phyloP scores from a whole-genome alignment of 352 stramenopile species.

The Aphanomyces astaci region DNA sequence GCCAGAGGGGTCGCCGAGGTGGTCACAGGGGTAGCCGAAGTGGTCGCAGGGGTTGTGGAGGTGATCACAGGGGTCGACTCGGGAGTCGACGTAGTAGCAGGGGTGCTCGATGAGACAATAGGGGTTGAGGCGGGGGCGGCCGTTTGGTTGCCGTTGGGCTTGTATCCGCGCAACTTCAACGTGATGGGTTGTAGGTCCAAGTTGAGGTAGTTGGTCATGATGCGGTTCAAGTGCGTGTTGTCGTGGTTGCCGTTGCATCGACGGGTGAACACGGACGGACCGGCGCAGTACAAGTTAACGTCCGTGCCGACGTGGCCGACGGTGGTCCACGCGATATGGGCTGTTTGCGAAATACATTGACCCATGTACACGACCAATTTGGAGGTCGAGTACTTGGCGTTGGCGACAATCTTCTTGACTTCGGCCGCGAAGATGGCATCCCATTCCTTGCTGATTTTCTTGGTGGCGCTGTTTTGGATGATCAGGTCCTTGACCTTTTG shows the following conservation, averaged over 20 bases:
- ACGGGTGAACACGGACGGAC: constrained; percentile 42
- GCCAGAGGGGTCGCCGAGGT: not conserved
- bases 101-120: not conserved
- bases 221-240: constrained; percentile 61
- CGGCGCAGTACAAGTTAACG: constrained; percentile 68
- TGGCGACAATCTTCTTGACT: constrained; percentile 37
- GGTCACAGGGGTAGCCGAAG: not conserved
- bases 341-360: constrained; percentile 41
- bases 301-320: constrained; percentile 59
- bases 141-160: not conserved
- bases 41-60: not conserved
- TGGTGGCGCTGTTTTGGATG: constrained; percentile 49
- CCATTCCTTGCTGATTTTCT: constrained; percentile 28
- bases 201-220: constrained; percentile 63
- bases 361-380: constrained; percentile 48
- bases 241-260: constrained; percentile 63
- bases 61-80: not conserved
- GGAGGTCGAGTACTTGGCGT: constrained; percentile 35
- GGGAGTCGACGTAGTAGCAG: not conserved
- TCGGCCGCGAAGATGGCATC: constrained; percentile 28
- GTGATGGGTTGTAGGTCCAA: constrained; percentile 55
- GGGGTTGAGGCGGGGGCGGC: not conserved
- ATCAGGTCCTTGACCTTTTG: constrained; percentile 37
- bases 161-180: constrained; percentile 27
- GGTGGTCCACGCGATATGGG: constrained; percentile 51